Conservation (phyloP, 75 land plant genomes). For the Cunninghamia lanceolata region DNA sequence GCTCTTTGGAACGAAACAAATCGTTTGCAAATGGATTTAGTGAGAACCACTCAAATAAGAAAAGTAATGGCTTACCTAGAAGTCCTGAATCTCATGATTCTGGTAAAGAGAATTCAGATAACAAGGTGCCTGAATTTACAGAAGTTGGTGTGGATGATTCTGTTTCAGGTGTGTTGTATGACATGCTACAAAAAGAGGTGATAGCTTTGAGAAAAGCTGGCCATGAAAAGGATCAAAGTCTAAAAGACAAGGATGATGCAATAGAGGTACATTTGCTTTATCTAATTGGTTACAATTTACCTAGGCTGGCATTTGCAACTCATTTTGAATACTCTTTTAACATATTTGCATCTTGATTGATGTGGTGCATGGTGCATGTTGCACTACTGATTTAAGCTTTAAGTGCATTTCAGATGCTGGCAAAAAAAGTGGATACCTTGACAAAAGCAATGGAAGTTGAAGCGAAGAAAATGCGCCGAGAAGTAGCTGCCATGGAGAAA, state of each 20-base stretch:
- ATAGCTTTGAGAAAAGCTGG: slow-evolving; percentile 74
- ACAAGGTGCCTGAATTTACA: slow-evolving; percentile 30
- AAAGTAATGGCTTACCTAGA: slow-evolving; percentile 29
- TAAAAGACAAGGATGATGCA: slow-evolving; percentile 98
- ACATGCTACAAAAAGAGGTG: slow-evolving; percentile 93
- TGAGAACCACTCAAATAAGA: slow-evolving; percentile 32
- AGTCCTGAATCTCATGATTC: slow-evolving; percentile 30
- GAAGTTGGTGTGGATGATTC: slow-evolving; percentile 46
- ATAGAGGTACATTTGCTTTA: slow-evolving; percentile 64
- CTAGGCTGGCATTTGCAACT: neutral
- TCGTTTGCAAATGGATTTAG: slow-evolving; percentile 53
- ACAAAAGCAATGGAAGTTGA: slow-evolving; percentile 97
- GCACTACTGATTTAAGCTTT: neutral
- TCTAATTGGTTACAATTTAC: neutral
- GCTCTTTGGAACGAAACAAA: slow-evolving; percentile 57
- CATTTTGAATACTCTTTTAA: neutral
- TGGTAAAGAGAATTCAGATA: slow-evolving; percentile 40
- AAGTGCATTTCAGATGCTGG: slow-evolving; percentile 56
- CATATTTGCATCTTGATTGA: neutral
- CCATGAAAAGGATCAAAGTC: slow-evolving; percentile 94
- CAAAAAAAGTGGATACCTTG: slow-evolving; percentile 91
- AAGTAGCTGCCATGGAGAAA: slow-evolving; percentile 95
- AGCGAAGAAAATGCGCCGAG: slow-evolving; percentile 98
- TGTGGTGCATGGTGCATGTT: neutral
- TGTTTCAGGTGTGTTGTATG: slow-evolving; percentile 89